A percentile compares a stretch with the other conserved stretches of the same genome.
These are phyloP conservation scores for Colletotrichum aenigma DNA, from an alignment of 2,329 filamentous ascomycete species.

Conservation along the genomic window DNA sequence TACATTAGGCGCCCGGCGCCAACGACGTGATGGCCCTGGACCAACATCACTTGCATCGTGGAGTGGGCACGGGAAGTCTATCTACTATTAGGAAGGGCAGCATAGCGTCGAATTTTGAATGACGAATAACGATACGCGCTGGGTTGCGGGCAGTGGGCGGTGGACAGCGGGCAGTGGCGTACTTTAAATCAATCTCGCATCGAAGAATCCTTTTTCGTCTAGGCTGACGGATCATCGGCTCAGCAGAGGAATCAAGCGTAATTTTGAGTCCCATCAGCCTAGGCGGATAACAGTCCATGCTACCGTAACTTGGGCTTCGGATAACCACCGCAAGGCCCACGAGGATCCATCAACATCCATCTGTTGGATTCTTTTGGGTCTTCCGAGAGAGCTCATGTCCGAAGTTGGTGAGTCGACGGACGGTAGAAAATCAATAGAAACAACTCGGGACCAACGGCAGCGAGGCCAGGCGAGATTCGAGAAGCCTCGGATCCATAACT, in stretches of 20 bases:
- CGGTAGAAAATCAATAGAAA: neutral
- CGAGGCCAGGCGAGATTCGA: neutral
- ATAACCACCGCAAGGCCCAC: neutral
- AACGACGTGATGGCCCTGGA: neutral
- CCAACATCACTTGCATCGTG: neutral
- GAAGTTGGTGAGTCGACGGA: neutral
- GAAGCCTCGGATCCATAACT: neutral
- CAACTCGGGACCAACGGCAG: neutral
- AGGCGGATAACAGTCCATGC: neutral
- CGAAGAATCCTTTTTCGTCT: neutral
- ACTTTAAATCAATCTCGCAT: constrained; percentile 8
- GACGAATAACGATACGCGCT: neutral
- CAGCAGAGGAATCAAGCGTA: neutral
- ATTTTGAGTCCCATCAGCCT: neutral
- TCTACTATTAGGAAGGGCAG: neutral
- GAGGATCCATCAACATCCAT: neutral
- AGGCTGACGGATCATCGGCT: neutral
- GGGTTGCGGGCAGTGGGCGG: neutral
- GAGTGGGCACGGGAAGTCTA: constrained; percentile 12
- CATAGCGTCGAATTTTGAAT: neutral
- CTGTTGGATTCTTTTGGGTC: neutral
- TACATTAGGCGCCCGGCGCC: neutral
- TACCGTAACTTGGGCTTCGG: neutral
- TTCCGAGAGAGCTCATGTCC: neutral
- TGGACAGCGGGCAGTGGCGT: neutral